These are phyloP conservation scores for Stephania japonica DNA, from an alignment of 164 flowering plant species.

Conservation along the genomic window DNA sequence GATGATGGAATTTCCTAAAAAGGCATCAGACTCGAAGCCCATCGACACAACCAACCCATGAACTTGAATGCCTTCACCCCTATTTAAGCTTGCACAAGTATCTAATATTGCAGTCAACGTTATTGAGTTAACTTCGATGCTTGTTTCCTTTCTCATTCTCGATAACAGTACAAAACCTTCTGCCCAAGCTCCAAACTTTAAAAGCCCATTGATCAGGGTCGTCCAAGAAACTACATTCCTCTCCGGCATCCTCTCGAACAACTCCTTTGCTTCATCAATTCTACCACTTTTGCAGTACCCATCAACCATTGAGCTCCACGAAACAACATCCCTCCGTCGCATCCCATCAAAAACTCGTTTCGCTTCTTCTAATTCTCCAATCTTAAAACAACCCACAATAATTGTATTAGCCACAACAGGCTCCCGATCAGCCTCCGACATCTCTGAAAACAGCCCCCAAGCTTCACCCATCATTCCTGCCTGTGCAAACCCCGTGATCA, in stretches of 20 bases:
- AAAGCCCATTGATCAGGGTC: slow-evolving; percentile 6
- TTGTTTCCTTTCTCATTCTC: slow-evolving; percentile 8
- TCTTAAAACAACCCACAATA: slow-evolving; percentile 9
- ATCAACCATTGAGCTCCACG: slow-evolving; percentile 14
- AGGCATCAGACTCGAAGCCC: slow-evolving; percentile 10
- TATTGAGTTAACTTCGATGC: slow-evolving; percentile 6
- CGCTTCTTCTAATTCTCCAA: slow-evolving; percentile 10
- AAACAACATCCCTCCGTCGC: slow-evolving; percentile 12
- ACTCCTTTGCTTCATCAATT: slow-evolving; percentile 9
- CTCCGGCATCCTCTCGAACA: slow-evolving; percentile 8
- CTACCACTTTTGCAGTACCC: slow-evolving; percentile 13
- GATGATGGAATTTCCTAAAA: slow-evolving; percentile 11
- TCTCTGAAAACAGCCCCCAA: slow-evolving; percentile 1
- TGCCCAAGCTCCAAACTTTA: slow-evolving; percentile 9
- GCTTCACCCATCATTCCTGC: slow-evolving; percentile 3
- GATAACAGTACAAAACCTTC: slow-evolving; percentile 6
- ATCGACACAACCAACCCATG: slow-evolving; percentile 12
- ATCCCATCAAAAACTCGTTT: slow-evolving; percentile 7
- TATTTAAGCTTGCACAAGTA: slow-evolving; percentile 4
- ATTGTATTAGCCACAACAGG: slow-evolving; percentile 9
- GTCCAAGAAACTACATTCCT: slow-evolving; percentile 18
- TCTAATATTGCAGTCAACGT: slow-evolving; percentile 12
- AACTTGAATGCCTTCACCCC: slow-evolving; percentile 9
- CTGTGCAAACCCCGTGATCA: slow-evolving; percentile 10
- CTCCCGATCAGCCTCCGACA: slow-evolving; percentile 1